Conservation (phyloP, 257 asterid species). For the Capsicum rhomboideum region DNA sequence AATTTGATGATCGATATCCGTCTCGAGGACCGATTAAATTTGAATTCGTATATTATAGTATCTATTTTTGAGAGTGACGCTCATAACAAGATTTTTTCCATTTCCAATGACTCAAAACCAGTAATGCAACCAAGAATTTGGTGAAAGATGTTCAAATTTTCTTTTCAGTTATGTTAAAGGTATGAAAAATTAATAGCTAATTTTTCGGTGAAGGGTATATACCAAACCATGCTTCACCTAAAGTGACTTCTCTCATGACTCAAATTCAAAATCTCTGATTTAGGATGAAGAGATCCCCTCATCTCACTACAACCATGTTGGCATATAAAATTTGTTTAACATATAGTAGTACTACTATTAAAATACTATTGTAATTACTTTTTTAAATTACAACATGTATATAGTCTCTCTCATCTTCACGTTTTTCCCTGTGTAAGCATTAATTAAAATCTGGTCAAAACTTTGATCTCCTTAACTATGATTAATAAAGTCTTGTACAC, state of each 20-base stretch:
- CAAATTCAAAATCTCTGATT: not conserved
- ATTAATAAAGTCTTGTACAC: not conserved
- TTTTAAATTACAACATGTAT: not conserved
- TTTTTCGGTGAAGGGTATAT: too few relatives aligned
- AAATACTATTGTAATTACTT: not conserved
- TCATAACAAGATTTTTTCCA: not conserved
- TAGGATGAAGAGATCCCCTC: too few relatives aligned
- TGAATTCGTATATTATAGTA: not conserved
- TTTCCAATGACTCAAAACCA: not conserved
- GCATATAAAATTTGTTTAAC: too few relatives aligned
- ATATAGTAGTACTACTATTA: not conserved
- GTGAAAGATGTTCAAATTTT: too few relatives aligned
- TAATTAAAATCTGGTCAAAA: not conserved
- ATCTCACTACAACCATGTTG: not conserved
- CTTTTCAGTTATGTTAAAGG: too few relatives aligned
- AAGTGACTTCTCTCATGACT: not conserved
- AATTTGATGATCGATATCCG: not conserved
- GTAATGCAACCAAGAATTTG: too few relatives aligned
- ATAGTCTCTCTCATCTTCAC: not conserved
- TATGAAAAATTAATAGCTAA: too few relatives aligned
- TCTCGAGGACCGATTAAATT: not conserved
- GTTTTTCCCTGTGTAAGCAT: not conserved
- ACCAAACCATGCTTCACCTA: too few relatives aligned
- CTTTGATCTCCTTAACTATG: not conserved
- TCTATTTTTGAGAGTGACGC: accelerated